Conservation (phyloP, 169 alveolate genomes). For the Babesia caballi region DNA sequence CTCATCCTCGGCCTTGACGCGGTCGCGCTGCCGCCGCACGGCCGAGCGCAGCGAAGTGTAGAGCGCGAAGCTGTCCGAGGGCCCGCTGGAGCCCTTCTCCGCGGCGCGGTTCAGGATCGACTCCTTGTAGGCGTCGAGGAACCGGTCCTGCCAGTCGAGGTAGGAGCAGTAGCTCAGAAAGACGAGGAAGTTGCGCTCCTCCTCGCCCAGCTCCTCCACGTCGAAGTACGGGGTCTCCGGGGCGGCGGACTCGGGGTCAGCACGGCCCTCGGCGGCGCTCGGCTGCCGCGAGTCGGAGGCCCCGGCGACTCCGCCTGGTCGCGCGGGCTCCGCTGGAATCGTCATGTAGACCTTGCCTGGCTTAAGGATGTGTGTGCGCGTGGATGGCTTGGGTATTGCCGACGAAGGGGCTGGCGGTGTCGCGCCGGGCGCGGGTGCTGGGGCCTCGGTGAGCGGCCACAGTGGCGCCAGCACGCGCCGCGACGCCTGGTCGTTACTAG, state of each 20-base stretch:
- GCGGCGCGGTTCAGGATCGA: conserved; percentile 3
- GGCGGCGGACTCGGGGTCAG: background rate
- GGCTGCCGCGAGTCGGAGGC: no score
- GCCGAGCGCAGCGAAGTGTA: background rate
- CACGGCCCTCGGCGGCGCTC: no score
- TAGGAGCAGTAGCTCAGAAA: conserved; percentile 35
- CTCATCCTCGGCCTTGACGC: background rate
- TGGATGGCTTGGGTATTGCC: no score
- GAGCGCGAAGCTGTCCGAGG: background rate
- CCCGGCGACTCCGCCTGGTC: no score
- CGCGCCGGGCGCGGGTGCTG: no score
- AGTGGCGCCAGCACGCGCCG: no score
- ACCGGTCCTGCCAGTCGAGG: conserved; percentile 56
- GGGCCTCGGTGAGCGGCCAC: no score
- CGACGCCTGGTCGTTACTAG: no score
- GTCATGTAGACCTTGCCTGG: no score
- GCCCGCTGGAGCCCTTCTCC: background rate
- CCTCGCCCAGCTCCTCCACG: conserved; percentile 39
- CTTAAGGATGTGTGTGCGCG: no score
- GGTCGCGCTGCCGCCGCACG: background rate
- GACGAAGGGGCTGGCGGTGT: no score
- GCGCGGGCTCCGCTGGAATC: no score
- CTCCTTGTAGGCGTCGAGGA: conserved; percentile 41
- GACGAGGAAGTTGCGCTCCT: conserved; percentile 32
- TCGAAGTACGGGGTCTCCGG: background rate